These are phyloP conservation scores for Ceratocystis smalleyi DNA, from an alignment of 2,329 filamentous ascomycete genomes.

Conservation along the genomic window DNA sequence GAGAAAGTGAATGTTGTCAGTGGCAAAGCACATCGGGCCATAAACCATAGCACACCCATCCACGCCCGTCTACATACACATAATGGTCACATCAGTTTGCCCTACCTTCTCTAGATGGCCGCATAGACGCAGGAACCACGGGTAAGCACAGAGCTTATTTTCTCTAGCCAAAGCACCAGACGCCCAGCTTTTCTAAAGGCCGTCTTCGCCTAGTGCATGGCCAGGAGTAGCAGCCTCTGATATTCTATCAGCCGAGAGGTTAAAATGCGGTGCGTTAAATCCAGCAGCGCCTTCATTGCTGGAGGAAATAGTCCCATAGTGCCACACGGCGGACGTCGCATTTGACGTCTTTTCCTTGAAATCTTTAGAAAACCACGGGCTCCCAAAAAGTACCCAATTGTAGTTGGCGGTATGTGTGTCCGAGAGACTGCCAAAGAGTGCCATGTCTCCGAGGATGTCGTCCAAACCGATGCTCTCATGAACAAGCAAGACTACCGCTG, in stretches of 20 bases:
- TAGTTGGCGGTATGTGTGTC: background rate
- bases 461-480: background rate
- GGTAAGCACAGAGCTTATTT: background rate
- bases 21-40: background rate
- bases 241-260: no score
- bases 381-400: background rate
- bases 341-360: background rate
- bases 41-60: background rate
- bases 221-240: background rate
- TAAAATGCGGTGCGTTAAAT: background rate
- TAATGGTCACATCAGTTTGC: background rate
- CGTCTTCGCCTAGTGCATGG: background rate
- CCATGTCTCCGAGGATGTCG: background rate
- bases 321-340: background rate
- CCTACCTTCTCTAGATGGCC: background rate
- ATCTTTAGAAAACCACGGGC: background rate
- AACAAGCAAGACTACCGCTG: background rate
- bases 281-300: background rate
- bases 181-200: background rate
- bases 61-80: background rate
- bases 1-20: background rate
- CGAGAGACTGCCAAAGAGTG: background rate
- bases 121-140: background rate
- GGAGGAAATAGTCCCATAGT: background rate
- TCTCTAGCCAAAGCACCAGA: background rate